phyloP scores from a whole-genome alignment of 345 rosid genomes.

The Crucihimalaya himalaica region DNA sequence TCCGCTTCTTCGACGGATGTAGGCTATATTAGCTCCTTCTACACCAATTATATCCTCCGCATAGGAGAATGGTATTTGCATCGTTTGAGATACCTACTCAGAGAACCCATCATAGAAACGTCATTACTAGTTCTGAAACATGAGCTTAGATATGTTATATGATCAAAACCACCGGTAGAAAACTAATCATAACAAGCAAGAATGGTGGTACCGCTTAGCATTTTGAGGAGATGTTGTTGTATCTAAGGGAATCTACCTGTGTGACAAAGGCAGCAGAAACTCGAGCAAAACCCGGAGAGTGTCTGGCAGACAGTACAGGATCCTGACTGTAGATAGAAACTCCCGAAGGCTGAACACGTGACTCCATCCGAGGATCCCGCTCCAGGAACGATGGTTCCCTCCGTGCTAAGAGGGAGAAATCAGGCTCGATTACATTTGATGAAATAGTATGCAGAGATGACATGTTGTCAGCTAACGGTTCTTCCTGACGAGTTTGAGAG shows the following conservation, averaged over 20 bases:
- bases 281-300: constrained; percentile 54
- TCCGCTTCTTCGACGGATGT: constrained; percentile 72
- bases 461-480: constrained; percentile 51
- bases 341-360: constrained; percentile 52
- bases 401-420: constrained; percentile 52
- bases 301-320: constrained; percentile 49
- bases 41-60: constrained; percentile 85
- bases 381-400: constrained; percentile 61
- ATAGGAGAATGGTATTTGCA: constrained; percentile 81
- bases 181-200: constrained; percentile 6
- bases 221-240: constrained; percentile 1
- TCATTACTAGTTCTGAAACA: neutral
- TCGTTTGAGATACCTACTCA: constrained; percentile 67
- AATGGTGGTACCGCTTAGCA: neutral
- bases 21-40: constrained; percentile 74
- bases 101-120: neutral
- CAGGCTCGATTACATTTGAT: constrained; percentile 43
- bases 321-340: constrained; percentile 64
- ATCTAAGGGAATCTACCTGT: constrained; percentile 36
- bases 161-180: neutral
- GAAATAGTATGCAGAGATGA: constrained; percentile 42
- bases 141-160: neutral
- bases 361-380: constrained; percentile 55
- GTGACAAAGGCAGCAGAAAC: constrained; percentile 64
- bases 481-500: constrained; percentile 59